Evolutionary conservation across 2,329 filamentous ascomycete genomes (phyloP).

Genomic region (Bimuria novae-zelandiae): DNA sequence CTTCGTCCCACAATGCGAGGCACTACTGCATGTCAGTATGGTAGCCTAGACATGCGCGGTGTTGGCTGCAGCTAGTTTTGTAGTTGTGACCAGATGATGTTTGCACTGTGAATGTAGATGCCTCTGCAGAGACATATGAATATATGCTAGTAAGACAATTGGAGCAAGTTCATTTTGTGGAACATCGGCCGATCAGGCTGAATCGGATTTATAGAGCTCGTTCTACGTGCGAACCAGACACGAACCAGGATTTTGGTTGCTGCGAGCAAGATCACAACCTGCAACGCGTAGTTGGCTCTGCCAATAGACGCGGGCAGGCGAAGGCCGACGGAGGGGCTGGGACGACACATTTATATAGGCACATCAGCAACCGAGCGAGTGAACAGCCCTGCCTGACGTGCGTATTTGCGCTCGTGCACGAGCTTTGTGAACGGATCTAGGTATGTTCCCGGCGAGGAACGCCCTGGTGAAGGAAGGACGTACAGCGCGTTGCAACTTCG

Average conservation of each 20-base stretch:
- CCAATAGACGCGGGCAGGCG: constrained; percentile 30
- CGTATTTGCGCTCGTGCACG: constrained; percentile 16
- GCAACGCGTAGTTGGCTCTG: constrained; percentile 25
- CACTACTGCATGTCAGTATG: constrained; percentile 4
- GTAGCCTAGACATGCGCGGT: not conserved
- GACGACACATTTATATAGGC: constrained; percentile 29
- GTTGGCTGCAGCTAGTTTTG: not conserved
- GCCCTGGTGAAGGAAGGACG: constrained; percentile 2
- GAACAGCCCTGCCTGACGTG: constrained; percentile 26
- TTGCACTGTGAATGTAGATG: not conserved
- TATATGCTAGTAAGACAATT: not conserved
- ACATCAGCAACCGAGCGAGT: constrained; percentile 34
- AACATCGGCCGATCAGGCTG: constrained; percentile 9
- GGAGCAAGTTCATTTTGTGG: not conserved
- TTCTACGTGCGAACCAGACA: constrained; percentile 10
- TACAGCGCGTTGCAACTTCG: not conserved
- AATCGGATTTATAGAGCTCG: constrained; percentile 6
- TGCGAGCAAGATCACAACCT: constrained; percentile 18
- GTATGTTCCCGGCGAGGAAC: constrained; percentile 17
- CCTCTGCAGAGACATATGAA: not conserved
- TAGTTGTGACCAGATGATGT: not conserved
- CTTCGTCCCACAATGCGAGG: constrained; percentile 7
- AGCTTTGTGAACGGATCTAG: not conserved
- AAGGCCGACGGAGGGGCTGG: constrained; percentile 36
- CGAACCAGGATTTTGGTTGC: constrained; percentile 18